Base-by-base conservation (phyloP, 1,284 basidiomycete species). In the Cystobasidium pallidum region DNA sequence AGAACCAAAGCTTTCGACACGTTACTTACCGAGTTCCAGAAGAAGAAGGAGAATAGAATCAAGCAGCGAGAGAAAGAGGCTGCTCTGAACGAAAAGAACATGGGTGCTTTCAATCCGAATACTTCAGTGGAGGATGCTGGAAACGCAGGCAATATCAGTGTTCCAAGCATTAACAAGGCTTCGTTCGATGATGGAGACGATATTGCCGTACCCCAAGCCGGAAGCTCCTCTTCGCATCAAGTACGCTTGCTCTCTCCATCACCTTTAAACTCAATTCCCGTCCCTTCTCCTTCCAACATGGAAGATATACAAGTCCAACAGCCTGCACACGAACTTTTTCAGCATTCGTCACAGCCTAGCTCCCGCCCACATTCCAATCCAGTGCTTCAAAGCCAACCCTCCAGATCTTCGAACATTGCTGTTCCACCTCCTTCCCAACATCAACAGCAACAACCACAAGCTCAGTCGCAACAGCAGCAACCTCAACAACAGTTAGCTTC, bases 1-100 rank as follows among this genome's bases (percentile, higher is more conserved):
- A 90, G 96, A 10, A 91, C 91, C 0, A 87, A 89, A 61, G 82
- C 84, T 1, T 99, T 94, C 81, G 94, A 98, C 78, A 89, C 89
- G 68, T 86, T 99, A 11, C 85, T 94, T 17, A 84, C 91, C 51
- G 94, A 97, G 72, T 98, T 93, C 92, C 91, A 96, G 78, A 89
- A 92, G 51, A 88, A 87, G 43, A 88, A 94, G 55, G 68, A 71
- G 90, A 90, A 81, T 83, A 86, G 66, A 82, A 86, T 43, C 26
- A 91, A 64, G 39, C 34, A 28, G 82, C 87, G 87, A 81, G 87
- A 86, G 11, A 43, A 77, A 66, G 74, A 76, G 47, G 75, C 77
- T 41, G 75, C 75, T n/a, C n/a, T n/a, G 55, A 73, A 75, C 45
- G 72, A 70, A 8, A 75, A 34, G 63, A 30, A 17, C 24, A 45